Base-by-base conservation (phyloP, 73 alveolate species). In the Paramecium sonneborni region DNA sequence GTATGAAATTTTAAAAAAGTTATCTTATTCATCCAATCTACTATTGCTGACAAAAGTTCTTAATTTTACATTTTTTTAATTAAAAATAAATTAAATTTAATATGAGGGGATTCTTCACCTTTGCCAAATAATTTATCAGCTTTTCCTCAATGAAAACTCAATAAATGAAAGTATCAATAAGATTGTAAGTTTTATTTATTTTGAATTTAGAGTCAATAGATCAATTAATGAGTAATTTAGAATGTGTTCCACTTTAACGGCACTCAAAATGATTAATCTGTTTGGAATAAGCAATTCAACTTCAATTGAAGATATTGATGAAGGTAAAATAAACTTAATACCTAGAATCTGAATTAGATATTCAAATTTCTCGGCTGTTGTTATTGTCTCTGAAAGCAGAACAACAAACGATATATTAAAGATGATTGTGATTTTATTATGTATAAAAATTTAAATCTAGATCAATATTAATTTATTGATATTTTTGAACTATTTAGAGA, bases 41-140 rank as follows among this genome's bases (percentile, higher is more conserved):
- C 58, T 20, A 72, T 72, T 8, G 86, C 57, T 8, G 38, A 15
- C 18, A 14, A 34, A n/a, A 72, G 55, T 41, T 72, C 55, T 72
- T 30, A 32, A n/a, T 30, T 34, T 35, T 72, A 35, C 86, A 72
- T 72, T 35, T 12, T 28, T 72, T 72, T 72, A 23, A 62, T 23
- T 18, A 15, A 52, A 52, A 52, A 52, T 52, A 52, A 62, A 62
- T 62, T 62, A 62, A 62, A 62, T 62, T 62, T 62, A 62, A 62
- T 62, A 62, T 62, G 84, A 43, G 84, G 84, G 84, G 84, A 62
- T 62, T 62, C 46, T 62, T 62, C 26, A 62, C 84, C 9, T 62
- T 62, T 62, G 84, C 84, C 21, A 62, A 62, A n/a, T n/a, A 26
- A 12, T 62, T 62, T 32, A 62, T 62, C 26, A 26, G 44, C 48